phyloP scores from a whole-genome alignment of 176 grass and related monocot genomes.

The Aegilops speltoides region DNA sequence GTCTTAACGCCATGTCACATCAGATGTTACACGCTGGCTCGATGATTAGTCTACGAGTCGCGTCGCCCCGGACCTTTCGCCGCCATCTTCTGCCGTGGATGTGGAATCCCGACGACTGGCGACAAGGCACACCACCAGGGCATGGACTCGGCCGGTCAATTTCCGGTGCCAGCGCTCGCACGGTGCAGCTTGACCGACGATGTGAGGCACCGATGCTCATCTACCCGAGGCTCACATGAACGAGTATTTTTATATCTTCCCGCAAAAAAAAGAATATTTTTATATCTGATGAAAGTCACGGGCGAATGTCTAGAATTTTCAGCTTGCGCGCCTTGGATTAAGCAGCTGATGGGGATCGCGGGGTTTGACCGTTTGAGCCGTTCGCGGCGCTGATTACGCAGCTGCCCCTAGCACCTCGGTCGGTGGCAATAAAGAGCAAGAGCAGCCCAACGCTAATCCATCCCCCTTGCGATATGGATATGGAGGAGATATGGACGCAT shows the following conservation, averaged over 20 bases:
- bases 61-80: background rate
- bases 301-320: background rate
- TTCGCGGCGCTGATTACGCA: too few species aligned
- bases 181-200: background rate
- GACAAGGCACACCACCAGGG: background rate
- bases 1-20: background rate
- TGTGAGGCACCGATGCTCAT: background rate
- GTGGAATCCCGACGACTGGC: background rate
- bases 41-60: background rate
- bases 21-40: background rate
- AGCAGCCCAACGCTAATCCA: too few species aligned
- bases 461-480: too few species aligned
- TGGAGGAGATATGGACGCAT: too few species aligned
- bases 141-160: background rate
- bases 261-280: too few species aligned
- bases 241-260: too few species aligned
- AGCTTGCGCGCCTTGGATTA: background rate
- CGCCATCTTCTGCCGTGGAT: background rate
- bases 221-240: background rate
- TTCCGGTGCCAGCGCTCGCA: conserved; percentile 1
- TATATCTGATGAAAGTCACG: background rate
- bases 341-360: background rate
- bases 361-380: too few species aligned
- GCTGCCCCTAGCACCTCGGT: too few species aligned
- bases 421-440: too few species aligned